Conservation (phyloP, 2,329 filamentous ascomycete species). For the Rhynchosporium secalis region DNA sequence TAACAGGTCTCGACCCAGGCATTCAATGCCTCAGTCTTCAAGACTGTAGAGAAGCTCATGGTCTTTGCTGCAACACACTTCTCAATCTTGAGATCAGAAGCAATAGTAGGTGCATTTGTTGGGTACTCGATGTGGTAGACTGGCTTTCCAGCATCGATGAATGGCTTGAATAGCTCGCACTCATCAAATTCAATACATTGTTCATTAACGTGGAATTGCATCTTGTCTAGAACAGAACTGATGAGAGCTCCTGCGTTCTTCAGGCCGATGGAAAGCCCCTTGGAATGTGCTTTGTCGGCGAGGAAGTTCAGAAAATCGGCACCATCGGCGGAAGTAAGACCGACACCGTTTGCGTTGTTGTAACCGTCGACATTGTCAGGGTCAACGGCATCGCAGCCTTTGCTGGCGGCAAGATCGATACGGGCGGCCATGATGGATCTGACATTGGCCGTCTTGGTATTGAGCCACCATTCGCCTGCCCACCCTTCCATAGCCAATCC, state of each 20-base stretch:
- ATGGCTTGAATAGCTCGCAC: conserved; percentile 58
- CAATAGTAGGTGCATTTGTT: conserved; percentile 33
- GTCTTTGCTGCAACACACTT: conserved; percentile 14
- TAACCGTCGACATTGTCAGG: conserved; percentile 72
- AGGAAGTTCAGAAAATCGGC: conserved; percentile 62
- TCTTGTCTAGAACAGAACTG: conserved; percentile 46
- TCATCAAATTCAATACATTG: conserved; percentile 63
- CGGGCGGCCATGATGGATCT: conserved; percentile 62
- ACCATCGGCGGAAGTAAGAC: conserved; percentile 56
- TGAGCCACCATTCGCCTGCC: conserved; percentile 67
- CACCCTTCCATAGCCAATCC: conserved; percentile 62
- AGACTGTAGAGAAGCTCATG: conserved; percentile 27
- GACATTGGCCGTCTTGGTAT: conserved; percentile 58
- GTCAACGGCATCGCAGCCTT: conserved; percentile 69
- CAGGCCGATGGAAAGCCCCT: conserved; percentile 62
- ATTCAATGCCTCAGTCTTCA: conserved; percentile 26
- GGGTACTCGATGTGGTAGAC: conserved; percentile 76
- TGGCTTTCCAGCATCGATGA: conserved; percentile 62
- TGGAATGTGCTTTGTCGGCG: conserved; percentile 51
- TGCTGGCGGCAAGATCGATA: conserved; percentile 57
- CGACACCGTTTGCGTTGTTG: conserved; percentile 63
- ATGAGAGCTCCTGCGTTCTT: conserved; percentile 70
- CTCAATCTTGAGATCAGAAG: conserved; percentile 7
- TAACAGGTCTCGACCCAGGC: conserved; percentile 27
- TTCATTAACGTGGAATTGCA: conserved; percentile 70